phyloP scores from a whole-genome alignment of 495 filamentous ascomycete genomes.

The Penicillium dipodomyicola region DNA sequence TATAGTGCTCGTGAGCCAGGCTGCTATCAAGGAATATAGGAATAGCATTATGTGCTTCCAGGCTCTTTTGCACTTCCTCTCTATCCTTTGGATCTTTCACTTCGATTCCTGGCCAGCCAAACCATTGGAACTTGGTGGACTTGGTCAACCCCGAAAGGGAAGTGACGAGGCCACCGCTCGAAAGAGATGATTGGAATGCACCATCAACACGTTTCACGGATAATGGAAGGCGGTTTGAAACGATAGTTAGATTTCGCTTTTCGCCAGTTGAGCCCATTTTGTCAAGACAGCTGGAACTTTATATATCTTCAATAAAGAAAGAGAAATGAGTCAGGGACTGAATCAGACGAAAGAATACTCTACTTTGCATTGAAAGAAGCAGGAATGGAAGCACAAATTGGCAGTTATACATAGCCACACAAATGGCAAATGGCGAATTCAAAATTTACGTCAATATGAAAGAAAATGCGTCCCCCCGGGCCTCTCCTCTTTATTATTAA shows the following conservation, averaged over 20 bases:
- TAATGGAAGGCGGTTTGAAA: conserved; percentile 87
- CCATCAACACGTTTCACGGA: conserved; percentile 79
- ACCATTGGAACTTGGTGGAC: conserved; percentile 84
- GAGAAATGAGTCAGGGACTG: neutral
- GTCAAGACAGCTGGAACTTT: neutral
- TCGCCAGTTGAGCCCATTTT: conserved; percentile 12
- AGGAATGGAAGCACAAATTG: neutral
- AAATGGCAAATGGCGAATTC: conserved; percentile 20
- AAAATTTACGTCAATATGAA: conserved; percentile 26
- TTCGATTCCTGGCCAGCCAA: conserved; percentile 87
- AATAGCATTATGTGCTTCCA: conserved; percentile 51
- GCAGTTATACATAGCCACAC: conserved; percentile 17
- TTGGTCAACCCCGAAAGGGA: conserved; percentile 82
- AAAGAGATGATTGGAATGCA: conserved; percentile 73
- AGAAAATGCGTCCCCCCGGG: neutral
- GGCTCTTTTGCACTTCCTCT: conserved; percentile 41
- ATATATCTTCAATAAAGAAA: neutral
- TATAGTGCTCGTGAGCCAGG: conserved; percentile 58
- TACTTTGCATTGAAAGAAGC: neutral
- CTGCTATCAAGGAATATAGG: conserved; percentile 54
- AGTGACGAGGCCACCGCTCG: conserved; percentile 85
- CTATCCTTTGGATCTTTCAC: conserved; percentile 38
- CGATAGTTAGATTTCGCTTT: conserved; percentile 61
- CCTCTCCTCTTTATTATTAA: neutral
- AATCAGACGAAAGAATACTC: neutral